Conservation (phyloP, 108 stramenopile genomes). For the Nitzschia putrida region DNA sequence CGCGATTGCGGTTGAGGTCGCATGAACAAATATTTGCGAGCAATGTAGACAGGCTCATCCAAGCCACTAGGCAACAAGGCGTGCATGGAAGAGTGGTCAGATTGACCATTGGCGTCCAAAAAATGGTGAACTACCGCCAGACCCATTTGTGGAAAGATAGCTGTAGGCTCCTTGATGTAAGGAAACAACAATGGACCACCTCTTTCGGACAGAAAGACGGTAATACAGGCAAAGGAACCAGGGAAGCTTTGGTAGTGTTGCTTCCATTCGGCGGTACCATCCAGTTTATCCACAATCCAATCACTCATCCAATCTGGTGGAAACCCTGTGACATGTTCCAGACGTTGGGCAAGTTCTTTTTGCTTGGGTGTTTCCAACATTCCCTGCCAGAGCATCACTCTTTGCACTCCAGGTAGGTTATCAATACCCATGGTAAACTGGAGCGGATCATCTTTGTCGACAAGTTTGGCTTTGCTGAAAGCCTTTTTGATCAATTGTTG, state of each 20-base stretch:
- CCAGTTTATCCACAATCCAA: conserved; percentile 72
- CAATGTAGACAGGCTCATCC: conserved; percentile 57
- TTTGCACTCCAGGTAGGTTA: conserved; percentile 48
- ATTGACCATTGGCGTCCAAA: conserved; percentile 63
- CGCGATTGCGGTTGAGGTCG: conserved; percentile 57
- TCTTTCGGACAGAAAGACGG: conserved; percentile 73
- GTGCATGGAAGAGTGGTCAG: conserved; percentile 69
- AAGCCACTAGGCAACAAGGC: conserved; percentile 48
- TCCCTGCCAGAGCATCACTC: conserved; percentile 83
- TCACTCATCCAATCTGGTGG: conserved; percentile 76
- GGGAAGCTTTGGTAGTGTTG: conserved; percentile 68
- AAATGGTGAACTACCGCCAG: conserved; percentile 89
- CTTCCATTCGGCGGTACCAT: conserved; percentile 54
- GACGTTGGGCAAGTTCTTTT: conserved; percentile 82
- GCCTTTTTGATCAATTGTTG: conserved; percentile 57
- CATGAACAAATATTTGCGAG: conserved; percentile 79
- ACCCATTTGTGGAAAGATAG: conserved; percentile 66
- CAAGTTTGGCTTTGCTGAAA: conserved; percentile 41
- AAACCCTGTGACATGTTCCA: conserved; percentile 88
- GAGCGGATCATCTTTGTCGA: conserved; percentile 47
- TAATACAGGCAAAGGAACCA: conserved; percentile 61
- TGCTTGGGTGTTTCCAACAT: conserved; percentile 50
- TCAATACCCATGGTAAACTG: conserved; percentile 49
- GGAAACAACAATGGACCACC: conserved; percentile 71
- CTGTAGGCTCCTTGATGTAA: conserved; percentile 53